Evolutionary conservation across 2,329 filamentous ascomycete species (phyloP), one percentile per base, ranked within the genome.

Genomic region (Kalmusia sp.): DNA sequence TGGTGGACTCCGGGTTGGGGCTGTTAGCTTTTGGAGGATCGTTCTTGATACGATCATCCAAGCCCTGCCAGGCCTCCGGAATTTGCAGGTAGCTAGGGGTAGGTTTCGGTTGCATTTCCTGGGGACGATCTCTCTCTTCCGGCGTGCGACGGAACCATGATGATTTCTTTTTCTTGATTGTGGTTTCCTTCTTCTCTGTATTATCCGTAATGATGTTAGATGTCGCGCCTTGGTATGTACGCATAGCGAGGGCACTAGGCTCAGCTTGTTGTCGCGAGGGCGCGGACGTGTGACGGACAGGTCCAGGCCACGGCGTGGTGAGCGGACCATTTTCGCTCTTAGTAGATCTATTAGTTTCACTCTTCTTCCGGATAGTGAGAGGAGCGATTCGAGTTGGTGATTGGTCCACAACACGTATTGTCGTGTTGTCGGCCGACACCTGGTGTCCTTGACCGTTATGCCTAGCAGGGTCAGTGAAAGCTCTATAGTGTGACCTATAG

Each of bases 371-470:
- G 35, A 87, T 81, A 43, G 80, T 82, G 39, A 87, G 72, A 2
- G 84, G 82, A 33, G 80, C 82, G 6, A 84, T 74, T 21, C 76
- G 77, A 3, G 72, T 76, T 4, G 82, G 80, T 30, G 81, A 82
- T 8, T 79, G 77, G 24, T 81, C 77, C 2, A 87, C 84, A 58
- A 87, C 73, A 11, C 85, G 79, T 37, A 87, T 84, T 0, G 84
- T 87, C 25, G 76, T 66, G 55, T 64, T 64, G 21, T 68, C 68
- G 54, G 58, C 70, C 52, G 60, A 55, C 35, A 57, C 58, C 49
- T 64, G 60, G 12, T 52, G 66, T 49, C 51, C 68, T 54, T 65
- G 63, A 15, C 55, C 43, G 25, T 17, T 49, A 21, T 63, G 63
- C 38, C 65, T 70, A 44, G 73, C 51, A 17, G 79, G 77, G 34